Conservation (phyloP, 2,329 filamentous ascomycete species). For the Aspergillus transmontanensis region DNA sequence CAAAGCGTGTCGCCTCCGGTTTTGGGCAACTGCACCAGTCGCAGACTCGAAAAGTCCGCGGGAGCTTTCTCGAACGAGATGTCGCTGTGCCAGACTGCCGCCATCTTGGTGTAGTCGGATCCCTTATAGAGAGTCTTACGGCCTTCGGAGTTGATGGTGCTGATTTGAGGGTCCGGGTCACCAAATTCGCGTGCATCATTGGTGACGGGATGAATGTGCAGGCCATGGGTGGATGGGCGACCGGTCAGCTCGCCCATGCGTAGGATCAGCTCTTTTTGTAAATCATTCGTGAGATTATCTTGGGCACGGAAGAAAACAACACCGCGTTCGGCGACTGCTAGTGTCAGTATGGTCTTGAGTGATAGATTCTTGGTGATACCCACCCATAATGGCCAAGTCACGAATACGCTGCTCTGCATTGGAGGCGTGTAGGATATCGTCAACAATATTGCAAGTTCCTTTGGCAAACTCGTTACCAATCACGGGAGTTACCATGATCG, state of each 20-base stretch:
- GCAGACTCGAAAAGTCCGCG: conserved; percentile 63
- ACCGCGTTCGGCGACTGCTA: conserved; percentile 65
- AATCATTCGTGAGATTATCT: conserved; percentile 59
- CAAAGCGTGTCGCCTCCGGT: conserved; percentile 66
- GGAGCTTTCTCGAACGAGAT: conserved; percentile 67
- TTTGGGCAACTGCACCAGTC: conserved; percentile 57
- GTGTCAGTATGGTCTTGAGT: not conserved
- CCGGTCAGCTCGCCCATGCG: conserved; percentile 63
- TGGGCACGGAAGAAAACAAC: conserved; percentile 72
- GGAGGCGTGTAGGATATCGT: conserved; percentile 59
- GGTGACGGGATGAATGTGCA: conserved; percentile 62
- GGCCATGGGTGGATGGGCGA: conserved; percentile 58
- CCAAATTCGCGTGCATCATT: conserved; percentile 60
- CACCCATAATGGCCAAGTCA: conserved; percentile 69
- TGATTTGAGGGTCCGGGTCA: conserved; percentile 62
- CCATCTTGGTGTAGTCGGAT: conserved; percentile 33
- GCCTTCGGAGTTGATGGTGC: conserved; percentile 62
- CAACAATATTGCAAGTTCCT: conserved; percentile 43
- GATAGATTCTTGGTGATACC: not conserved
- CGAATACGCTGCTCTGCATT: conserved; percentile 66
- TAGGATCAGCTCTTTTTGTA: conserved; percentile 66
- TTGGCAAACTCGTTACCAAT: conserved; percentile 47
- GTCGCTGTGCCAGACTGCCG: conserved; percentile 60
- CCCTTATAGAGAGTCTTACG: conserved; percentile 50
- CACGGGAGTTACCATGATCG: conserved; percentile 33